Percentiles rank a stretch among this genome's conserved stretches.
These are phyloP conservation scores for Polygonum aviculare DNA, from an alignment of 148 eudicot genomes.

Conservation along the genomic window DNA sequence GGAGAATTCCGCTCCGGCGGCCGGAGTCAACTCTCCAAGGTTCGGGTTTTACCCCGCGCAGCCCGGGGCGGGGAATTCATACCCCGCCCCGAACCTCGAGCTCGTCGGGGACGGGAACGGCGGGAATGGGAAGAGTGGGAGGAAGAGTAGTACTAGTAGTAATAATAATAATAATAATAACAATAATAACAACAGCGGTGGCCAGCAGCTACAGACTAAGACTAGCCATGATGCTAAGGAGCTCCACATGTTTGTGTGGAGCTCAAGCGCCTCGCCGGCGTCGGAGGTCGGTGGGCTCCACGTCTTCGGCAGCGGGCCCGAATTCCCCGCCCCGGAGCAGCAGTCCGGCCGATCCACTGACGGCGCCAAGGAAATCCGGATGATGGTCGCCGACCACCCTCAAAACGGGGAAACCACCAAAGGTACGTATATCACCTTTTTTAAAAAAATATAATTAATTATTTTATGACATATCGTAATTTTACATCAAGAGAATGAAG, in stretches of 20 bases:
- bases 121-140: conserved; percentile 20
- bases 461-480: not conserved
- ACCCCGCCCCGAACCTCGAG: conserved; percentile 59
- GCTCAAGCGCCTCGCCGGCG: conserved; percentile 80
- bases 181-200: conserved; percentile 16
- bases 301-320: conserved; percentile 52
- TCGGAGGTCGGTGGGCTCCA: conserved; percentile 83
- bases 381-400: conserved; percentile 69
- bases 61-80: not conserved
- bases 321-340: conserved; percentile 51
- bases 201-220: conserved; percentile 19
- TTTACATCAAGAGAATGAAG: no score
- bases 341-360: conserved; percentile 74
- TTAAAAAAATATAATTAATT: not conserved
- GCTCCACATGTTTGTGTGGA: conserved; percentile 96
- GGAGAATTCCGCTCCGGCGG: conserved; percentile 36
- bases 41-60: conserved; percentile 51
- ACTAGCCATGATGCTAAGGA: conserved; percentile 66
- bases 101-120: conserved; percentile 22
- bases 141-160: conserved; percentile 18
- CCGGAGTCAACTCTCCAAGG: conserved; percentile 32
- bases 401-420: conserved; percentile 67
- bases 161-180: no score
- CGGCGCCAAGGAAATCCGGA: conserved; percentile 91
- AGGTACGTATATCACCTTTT: conserved; percentile 30